Percentiles rank a stretch among this genome's conserved stretches.
phyloP scores from a whole-genome alignment of 2,329 filamentous ascomycete genomes.

The Verticillium zaregamsianum region DNA sequence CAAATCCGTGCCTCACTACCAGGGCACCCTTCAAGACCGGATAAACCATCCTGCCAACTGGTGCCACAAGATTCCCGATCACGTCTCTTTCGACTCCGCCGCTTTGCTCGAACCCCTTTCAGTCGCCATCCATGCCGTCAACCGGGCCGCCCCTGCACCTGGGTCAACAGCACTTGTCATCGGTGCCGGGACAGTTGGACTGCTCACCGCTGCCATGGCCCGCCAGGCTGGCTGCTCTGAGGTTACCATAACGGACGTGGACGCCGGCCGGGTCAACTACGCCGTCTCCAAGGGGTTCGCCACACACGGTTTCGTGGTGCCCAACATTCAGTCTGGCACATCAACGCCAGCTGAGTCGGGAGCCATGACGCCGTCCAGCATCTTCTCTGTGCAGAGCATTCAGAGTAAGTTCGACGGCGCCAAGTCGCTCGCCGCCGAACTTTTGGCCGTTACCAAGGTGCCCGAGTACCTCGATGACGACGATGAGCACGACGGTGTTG shows the following conservation, averaged over 20 bases:
- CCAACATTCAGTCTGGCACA: slow-evolving; percentile 36
- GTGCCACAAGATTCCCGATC: slow-evolving; percentile 61
- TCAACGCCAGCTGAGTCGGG: slow-evolving; percentile 41
- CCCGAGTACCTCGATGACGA: slow-evolving; percentile 23
- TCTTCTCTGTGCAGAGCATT: slow-evolving; percentile 40
- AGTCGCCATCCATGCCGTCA: slow-evolving; percentile 58
- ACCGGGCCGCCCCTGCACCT: slow-evolving; percentile 46
- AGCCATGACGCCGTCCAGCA: slow-evolving; percentile 38
- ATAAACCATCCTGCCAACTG: slow-evolving; percentile 59
- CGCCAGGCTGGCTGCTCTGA: slow-evolving; percentile 54
- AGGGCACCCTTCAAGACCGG: slow-evolving; percentile 57
- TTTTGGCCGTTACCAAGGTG: slow-evolving; percentile 36
- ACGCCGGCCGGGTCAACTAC: slow-evolving; percentile 55
- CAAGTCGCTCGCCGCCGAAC: slow-evolving; percentile 43
- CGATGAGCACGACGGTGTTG: slow-evolving; percentile 59
- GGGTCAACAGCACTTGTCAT: slow-evolving; percentile 58
- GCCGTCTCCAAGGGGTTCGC: slow-evolving; percentile 56
- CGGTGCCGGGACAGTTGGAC: slow-evolving; percentile 60
- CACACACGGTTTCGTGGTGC: slow-evolving; percentile 53
- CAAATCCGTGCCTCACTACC: slow-evolving; percentile 59
- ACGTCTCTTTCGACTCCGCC: slow-evolving; percentile 54
- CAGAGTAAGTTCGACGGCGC: slow-evolving; percentile 48
- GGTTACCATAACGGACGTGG: slow-evolving; percentile 58
- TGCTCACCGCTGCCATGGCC: slow-evolving; percentile 60
- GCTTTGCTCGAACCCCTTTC: slow-evolving; percentile 59